Evolutionary conservation across 768 basidiomycete species (phyloP), one percentile per base, ranked within the genome.

Genomic region (Trametes cinnabarina): DNA sequence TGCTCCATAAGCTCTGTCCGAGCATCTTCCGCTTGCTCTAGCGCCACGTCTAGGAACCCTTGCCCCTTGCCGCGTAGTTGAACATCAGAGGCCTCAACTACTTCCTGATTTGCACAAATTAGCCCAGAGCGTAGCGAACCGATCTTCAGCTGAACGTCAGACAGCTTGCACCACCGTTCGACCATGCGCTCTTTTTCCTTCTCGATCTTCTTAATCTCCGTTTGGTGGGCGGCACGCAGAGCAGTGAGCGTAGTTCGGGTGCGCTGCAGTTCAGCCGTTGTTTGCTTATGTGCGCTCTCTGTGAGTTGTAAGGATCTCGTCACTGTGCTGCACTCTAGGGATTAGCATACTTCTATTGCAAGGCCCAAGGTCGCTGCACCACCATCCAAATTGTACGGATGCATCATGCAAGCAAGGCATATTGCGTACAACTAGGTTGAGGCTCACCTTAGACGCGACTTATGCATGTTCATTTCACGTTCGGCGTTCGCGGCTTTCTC

Each of bases 151-250:
- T 93, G 92, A 10, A 78, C 69, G 55, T 92, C 90, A 5, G 82
- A 73, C 17, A 93, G 69, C 67, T 85, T 92, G 26, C 77, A 74
- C 88, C 89, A 92, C 62, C 83, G 84, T 47, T 93, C 91, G 25
- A 81, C 63, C 68, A 88, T 84, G 17, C 84, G 79, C 64, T 93
- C 91, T 17, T 86, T 72, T 39, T 94, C 91, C 63, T 86, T 87
- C 63, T 94, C 92, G 65, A 82, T 83, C 76, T 88, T 89, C 79
- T 87, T 92, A 32, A 91, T 68, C 68, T 94, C 92, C 34, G 78
- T 77, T 55, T 82, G 79, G 60, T 91, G 83, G 0, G 86, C 81
- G 39, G 83, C 77, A 23, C 92, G 84, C 12, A 90, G 74, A 10
- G 82, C 82, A 61, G 90, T 89, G 11, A 94, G 66, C 0, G 84